Evolutionary conservation across 2,329 filamentous ascomycete genomes (phyloP).

Genomic region (Trichoderma guizhouense): DNA sequence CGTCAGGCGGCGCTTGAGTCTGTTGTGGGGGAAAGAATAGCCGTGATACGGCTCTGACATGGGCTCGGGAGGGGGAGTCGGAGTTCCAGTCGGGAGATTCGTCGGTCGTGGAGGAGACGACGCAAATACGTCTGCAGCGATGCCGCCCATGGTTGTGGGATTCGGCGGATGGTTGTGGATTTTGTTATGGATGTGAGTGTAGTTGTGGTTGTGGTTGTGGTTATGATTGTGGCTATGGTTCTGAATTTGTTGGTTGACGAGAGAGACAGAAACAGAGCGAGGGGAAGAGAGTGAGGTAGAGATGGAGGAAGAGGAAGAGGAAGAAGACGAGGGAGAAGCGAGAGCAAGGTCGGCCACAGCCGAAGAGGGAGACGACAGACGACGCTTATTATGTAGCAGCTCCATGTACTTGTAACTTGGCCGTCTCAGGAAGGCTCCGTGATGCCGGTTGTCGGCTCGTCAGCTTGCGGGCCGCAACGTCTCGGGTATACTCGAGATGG

Average conservation of each 20-base stretch:
- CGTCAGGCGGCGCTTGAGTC: constrained; percentile 52
- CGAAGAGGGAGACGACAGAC: background rate
- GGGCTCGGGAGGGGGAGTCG: constrained; percentile 17
- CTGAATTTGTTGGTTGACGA: background rate
- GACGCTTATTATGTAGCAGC: constrained; percentile 5
- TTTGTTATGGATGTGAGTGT: background rate
- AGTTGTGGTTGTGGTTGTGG: background rate
- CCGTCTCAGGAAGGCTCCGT: constrained; percentile 9
- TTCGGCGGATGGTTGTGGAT: background rate
- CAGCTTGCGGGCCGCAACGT: constrained; percentile 7
- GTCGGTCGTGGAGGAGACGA: constrained; percentile 4
- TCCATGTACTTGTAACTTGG: background rate
- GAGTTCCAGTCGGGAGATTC: background rate
- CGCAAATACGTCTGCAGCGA: constrained; percentile 1
- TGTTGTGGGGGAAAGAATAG: constrained; percentile 58
- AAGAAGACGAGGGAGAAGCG: background rate
- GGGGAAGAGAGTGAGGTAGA: background rate
- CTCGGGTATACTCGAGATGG: background rate
- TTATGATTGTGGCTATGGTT: background rate
- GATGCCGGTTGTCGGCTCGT: constrained; percentile 14
- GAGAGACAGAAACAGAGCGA: background rate
- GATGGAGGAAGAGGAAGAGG: background rate
- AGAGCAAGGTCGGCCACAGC: background rate
- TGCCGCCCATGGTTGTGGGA: background rate
- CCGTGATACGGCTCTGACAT: constrained; percentile 10